A percentile compares a stretch with the other conserved stretches of the same genome.
Conservation (phyloP, 169 alveolate genomes). For the Cystoisospora suis region DNA sequence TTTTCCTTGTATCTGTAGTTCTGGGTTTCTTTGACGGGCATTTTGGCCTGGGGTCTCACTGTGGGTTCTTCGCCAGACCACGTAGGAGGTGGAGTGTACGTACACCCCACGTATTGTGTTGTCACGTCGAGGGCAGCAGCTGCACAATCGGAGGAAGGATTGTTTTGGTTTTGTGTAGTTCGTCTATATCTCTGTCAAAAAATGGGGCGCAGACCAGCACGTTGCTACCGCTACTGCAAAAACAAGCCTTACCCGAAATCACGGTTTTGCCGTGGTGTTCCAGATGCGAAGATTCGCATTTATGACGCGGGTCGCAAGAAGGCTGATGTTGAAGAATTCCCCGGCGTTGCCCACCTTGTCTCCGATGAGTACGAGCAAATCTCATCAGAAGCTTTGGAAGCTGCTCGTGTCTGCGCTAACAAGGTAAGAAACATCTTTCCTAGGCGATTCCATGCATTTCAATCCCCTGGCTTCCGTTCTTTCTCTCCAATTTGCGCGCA, state of each 20-base stretch:
- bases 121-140: no score
- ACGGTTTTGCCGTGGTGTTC: constrained; percentile 99
- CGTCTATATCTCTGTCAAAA: constrained; percentile 19
- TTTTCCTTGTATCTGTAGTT: no score
- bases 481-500: neutral
- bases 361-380: constrained; percentile 98
- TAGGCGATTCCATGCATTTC: neutral
- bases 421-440: constrained; percentile 71
- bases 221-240: constrained; percentile 98
- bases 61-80: no score
- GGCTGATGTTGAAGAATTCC: constrained; percentile 97
- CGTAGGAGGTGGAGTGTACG: no score
- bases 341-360: constrained; percentile 95
- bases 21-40: no score
- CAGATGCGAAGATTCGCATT: constrained; percentile 98
- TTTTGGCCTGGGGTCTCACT: no score
- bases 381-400: constrained; percentile 99
- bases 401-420: constrained; percentile 99
- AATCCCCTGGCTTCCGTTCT: neutral
- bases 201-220: constrained; percentile 99
- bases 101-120: no score
- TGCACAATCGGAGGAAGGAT: neutral
- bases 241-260: constrained; percentile 99
- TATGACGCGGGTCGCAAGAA: constrained; percentile 98
- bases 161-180: constrained; percentile 5